These are phyloP conservation scores for Monilinia laxa DNA, from an alignment of 2,329 filamentous ascomycete genomes.

Conservation along the genomic window DNA sequence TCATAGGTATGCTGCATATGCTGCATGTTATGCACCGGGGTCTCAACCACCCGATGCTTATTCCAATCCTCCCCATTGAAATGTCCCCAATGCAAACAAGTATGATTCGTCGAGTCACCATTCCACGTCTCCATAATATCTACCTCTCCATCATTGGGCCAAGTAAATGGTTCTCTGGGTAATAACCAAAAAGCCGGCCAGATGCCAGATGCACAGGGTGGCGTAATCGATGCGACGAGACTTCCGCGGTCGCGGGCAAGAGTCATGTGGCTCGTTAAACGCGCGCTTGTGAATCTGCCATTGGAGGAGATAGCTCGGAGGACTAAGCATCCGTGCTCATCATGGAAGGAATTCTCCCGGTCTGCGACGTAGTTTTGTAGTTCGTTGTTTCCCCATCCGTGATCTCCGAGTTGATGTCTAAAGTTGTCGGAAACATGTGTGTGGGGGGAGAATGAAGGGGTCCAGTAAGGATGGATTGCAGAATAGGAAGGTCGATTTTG, in stretches of 20 bases:
- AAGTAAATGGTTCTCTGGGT: slow-evolving; percentile 56
- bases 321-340: slow-evolving; percentile 51
- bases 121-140: slow-evolving; percentile 65
- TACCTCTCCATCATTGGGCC: slow-evolving; percentile 60
- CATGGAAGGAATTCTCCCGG: slow-evolving; percentile 54
- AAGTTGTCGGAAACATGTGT: slow-evolving; percentile 52
- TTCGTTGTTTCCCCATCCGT: slow-evolving; percentile 63
- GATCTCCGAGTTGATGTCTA: slow-evolving; percentile 55
- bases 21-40: slow-evolving; percentile 50
- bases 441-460: slow-evolving; percentile 49
- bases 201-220: slow-evolving; percentile 55
- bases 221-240: slow-evolving; percentile 51
- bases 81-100: slow-evolving; percentile 60
- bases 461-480: slow-evolving; percentile 49
- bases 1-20: slow-evolving; percentile 51
- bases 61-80: slow-evolving; percentile 53
- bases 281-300: slow-evolving; percentile 54
- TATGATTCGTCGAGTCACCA: slow-evolving; percentile 54
- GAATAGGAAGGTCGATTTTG: slow-evolving; percentile 22
- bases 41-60: slow-evolving; percentile 57
- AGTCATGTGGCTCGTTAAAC: slow-evolving; percentile 54
- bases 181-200: slow-evolving; percentile 65
- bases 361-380: slow-evolving; percentile 55
- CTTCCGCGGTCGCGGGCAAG: slow-evolving; percentile 53
- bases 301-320: slow-evolving; percentile 50